Evolutionary conservation across 208 protist species (phyloP), one percentile per base, ranked within the genome.

Genomic region (Trypanosoma lewisi): DNA sequence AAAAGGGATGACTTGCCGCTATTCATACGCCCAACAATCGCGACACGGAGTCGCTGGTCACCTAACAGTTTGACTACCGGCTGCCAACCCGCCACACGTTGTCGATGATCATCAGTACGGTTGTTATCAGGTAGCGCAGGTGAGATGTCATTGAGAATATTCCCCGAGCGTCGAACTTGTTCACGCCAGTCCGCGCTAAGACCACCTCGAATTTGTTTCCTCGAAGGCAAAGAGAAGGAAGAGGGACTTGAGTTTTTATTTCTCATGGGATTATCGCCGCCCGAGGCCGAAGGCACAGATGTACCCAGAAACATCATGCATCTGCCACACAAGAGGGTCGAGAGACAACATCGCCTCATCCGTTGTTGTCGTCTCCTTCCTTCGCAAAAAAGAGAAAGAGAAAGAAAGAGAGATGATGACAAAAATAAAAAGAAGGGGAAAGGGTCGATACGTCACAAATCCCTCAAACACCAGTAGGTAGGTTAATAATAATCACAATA

Each of bases 1-100:
- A 94, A 97, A 12, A 97, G 63, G 2, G 89, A 92, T 0, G 89
- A 95, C 73, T 97, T 97, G 21, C 91, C 91, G 48, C 72, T 74
- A 62, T 97, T 95, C 86, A 95, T 93, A 39, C 83, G 82, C 6
- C 91, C 91, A 23, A 97, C 80, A 67, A 97, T 74, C 30, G 91
- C 91, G 1, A 97, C 67, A 28, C 88, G 88, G 21, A 97, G 77
- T 16, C 76, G 75, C 59, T 95, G 87, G 59, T 95, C 88, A 25
- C 80, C 78, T 17, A 97, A 42, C 2, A 89, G 61, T 47, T 85
- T 82, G 41, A 97, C 89, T 4, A 96, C 85, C 0, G 91, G 91
- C 12, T 53, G 69, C 90, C 90, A 96, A 0, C 77, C 85, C 0
- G 90, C 75, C 28, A 96, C 90, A 11, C 77, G 71, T 23, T 78